Evolutionary conservation across 2,329 filamentous ascomycete genomes (phyloP).

Genomic region (Penicillium sp.): DNA sequence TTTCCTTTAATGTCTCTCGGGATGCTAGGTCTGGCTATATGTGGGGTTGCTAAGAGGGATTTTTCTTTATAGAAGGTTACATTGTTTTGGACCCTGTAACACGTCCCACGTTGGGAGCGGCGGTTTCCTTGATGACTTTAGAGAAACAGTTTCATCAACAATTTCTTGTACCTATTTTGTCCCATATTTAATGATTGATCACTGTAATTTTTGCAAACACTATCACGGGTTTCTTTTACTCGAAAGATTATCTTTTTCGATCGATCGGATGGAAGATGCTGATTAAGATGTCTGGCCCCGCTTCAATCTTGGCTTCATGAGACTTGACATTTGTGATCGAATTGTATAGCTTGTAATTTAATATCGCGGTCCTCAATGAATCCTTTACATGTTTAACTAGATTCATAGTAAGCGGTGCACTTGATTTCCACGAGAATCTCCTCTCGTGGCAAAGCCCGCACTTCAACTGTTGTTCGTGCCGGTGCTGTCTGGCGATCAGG

Average conservation of each 20-base stretch:
- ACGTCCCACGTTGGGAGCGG: neutral
- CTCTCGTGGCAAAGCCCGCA: conserved; percentile 20
- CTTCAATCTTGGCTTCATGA: no score
- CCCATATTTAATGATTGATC: no score
- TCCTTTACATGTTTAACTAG: neutral
- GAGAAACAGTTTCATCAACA: no score
- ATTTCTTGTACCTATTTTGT: neutral
- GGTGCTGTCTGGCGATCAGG: conserved; percentile 36
- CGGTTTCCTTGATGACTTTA: neutral
- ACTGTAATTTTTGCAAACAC: no score
- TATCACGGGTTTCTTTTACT: no score
- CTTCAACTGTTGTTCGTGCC: conserved; percentile 27
- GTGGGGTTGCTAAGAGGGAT: neutral
- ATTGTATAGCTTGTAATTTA: no score
- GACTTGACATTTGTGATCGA: no score
- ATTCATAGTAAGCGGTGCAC: conserved; percentile 38
- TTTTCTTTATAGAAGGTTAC: neutral
- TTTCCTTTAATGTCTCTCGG: neutral
- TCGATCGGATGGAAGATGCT: no score
- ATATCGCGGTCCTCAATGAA: neutral
- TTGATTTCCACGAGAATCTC: conserved; percentile 25
- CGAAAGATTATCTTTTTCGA: no score
- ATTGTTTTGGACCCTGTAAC: neutral
- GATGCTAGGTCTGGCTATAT: neutral
- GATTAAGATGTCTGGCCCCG: no score